Conservation (phyloP, 108 stramenopile genomes). For the Skeletonema potamos region DNA sequence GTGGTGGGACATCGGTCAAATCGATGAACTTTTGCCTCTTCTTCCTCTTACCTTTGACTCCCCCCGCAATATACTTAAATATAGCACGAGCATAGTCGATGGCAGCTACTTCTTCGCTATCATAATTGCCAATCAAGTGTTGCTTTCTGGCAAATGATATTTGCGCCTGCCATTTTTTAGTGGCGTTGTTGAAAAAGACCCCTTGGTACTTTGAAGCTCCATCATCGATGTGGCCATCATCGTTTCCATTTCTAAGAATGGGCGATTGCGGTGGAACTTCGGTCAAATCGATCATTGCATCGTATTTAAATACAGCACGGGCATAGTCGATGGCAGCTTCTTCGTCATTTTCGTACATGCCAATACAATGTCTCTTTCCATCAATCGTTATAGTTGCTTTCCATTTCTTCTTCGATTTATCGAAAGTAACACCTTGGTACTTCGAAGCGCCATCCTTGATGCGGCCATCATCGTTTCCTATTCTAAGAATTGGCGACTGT, state of each 20-base stretch:
- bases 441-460: background rate
- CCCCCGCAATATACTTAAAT: background rate
- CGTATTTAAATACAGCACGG: background rate
- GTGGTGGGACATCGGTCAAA: too few species aligned
- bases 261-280: background rate
- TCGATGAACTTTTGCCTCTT: too few species aligned
- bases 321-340: background rate
- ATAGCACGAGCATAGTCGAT: too few species aligned
- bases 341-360: background rate
- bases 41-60: too few species aligned
- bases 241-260: background rate
- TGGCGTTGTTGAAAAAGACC: background rate
- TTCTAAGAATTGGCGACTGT: background rate
- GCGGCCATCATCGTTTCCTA: too few species aligned
- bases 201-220: background rate
- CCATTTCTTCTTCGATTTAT: background rate
- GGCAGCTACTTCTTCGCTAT: background rate
- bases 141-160: background rate
- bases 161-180: background rate
- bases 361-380: background rate
- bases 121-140: background rate
- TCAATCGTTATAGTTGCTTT: background rate
- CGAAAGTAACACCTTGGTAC: background rate
- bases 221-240: too few species aligned
- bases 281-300: too few species aligned